Base-by-base conservation (phyloP, 331 rosid genomes). In the Arachis monticola region DNA sequence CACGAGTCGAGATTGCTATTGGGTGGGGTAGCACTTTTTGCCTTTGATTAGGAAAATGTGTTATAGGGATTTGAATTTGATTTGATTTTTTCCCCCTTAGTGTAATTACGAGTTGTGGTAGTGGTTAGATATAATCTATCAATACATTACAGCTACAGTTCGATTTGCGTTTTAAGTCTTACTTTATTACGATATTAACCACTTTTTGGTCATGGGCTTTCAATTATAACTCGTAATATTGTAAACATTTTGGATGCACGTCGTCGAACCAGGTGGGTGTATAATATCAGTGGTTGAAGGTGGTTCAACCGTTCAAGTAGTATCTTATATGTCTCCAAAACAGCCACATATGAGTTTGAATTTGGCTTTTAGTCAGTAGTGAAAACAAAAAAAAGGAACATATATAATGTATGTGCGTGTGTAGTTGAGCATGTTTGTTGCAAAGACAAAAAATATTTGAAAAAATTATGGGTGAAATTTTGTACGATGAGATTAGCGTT, bases 1-100 rank as follows among this genome's bases (percentile, higher is more conserved):
- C 57, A 31, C 9, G 46, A 62, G 40, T 38, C 8, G 17, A 7
- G 10, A 27, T 60, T 77, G 41, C 48, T 55, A 64, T 76, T 61
- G 6, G 68, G 52, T 17, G 63, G 57, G 35, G 71, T 53, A 47
- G 27, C 42, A 53, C 7, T 17, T 71, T 64, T 64, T 42, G 77
- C 77, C 10, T 52, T 55, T 56, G 48, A 38, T 53, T 10, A 40
- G 27, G 45, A 9, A 64, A 64, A 40, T 64, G 60, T 13, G 5
- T 7, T 7, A 53, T 12, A 53, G 7, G 59, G 5, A 53, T 53
- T n/a, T 3, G 40, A 35, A 35, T 35, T 35, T 35, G 40, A 35
- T 35, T 35, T 35, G 40, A 2, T 35, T 35, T 6, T 2, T 1
- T 1, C 9, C 2, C 2, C 6, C 9, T 8, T 22, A 22, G 27